Evolutionary conservation across 768 basidiomycete species (phyloP).

Genomic region (Tulasnella sp.): DNA sequence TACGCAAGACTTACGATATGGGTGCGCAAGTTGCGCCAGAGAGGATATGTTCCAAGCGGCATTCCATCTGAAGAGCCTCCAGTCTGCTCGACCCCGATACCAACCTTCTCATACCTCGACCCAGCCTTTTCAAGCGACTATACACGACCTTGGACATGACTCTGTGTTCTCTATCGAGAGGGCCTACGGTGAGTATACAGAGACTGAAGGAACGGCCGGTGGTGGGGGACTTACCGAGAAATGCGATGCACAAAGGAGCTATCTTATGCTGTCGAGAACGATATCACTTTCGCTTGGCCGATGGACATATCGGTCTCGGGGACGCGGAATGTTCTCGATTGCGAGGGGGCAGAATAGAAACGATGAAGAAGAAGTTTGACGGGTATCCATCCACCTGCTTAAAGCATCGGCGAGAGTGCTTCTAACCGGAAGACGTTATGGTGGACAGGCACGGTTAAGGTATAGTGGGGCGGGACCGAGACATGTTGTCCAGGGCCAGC

Average conservation of each 20-base stretch:
- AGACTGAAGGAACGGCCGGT: not conserved
- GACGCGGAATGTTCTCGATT: not conserved
- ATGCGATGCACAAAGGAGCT: not conserved
- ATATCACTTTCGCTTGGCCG: not conserved
- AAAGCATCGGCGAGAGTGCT: not conserved
- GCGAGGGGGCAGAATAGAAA: not conserved
- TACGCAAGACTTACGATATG: constrained; percentile 43
- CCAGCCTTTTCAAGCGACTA: not conserved
- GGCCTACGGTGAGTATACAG: not conserved
- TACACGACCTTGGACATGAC: not conserved
- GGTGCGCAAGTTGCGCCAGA: constrained; percentile 50
- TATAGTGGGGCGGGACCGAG: not conserved
- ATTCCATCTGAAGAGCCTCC: constrained; percentile 22
- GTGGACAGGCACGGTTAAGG: not conserved
- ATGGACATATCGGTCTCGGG: not conserved
- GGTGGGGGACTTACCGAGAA: not conserved
- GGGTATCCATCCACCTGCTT: not conserved
- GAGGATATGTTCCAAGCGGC: constrained; percentile 45
- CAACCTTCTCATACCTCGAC: constrained; percentile 1
- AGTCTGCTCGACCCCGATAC: not conserved
- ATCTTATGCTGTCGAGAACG: not conserved
- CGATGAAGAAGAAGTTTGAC: not conserved
- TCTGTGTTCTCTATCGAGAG: not conserved
- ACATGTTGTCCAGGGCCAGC: constrained; percentile 8
- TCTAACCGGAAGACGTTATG: not conserved